Evolutionary conservation across 805 yeast species (phyloP).

Genomic region (Ogataea polymorpha): DNA sequence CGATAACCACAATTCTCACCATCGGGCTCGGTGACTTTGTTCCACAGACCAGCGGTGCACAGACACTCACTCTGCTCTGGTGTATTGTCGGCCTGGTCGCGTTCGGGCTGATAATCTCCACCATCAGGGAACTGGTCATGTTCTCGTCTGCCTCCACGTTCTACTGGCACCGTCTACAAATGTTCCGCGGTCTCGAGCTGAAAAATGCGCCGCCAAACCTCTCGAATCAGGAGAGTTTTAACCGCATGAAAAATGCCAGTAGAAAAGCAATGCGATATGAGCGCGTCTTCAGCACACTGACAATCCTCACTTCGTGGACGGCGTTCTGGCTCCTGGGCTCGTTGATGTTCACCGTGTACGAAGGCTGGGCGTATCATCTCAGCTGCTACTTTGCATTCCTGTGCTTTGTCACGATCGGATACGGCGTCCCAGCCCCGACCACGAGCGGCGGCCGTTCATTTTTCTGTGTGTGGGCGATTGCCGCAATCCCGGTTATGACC

Average conservation of each 20-base stretch:
- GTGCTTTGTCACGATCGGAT: slow-evolving; percentile 79
- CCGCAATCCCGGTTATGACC: slow-evolving; percentile 87
- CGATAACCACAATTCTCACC: slow-evolving; percentile 71
- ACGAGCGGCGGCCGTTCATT: slow-evolving; percentile 66
- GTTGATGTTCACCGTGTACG: slow-evolving; percentile 53
- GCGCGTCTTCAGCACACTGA: slow-evolving; percentile 35
- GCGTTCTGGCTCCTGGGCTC: slow-evolving; percentile 76
- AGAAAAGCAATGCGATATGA: slow-evolving; percentile 39
- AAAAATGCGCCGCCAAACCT: slow-evolving; percentile 18
- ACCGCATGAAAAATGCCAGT: slow-evolving; percentile 52
- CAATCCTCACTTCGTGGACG: slow-evolving; percentile 44
- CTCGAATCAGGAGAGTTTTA: slow-evolving; percentile 48
- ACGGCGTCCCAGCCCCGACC: slow-evolving; percentile 70
- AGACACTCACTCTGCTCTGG: slow-evolving; percentile 58
- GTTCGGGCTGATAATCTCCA: slow-evolving; percentile 69
- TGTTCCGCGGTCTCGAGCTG: slow-evolving; percentile 37
- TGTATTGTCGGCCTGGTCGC: slow-evolving; percentile 68
- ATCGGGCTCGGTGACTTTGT: slow-evolving; percentile 77
- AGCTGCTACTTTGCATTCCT: slow-evolving; percentile 74
- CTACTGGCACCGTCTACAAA: slow-evolving; percentile 64
- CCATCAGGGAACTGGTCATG: slow-evolving; percentile 62
- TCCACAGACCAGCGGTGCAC: slow-evolving; percentile 51
- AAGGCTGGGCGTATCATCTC: slow-evolving; percentile 70
- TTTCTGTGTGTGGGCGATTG: slow-evolving; percentile 75
- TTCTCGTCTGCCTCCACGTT: slow-evolving; percentile 61